Evolutionary conservation across 148 eudicot genomes (phyloP).

Genomic region (Polygonum maritimum): DNA sequence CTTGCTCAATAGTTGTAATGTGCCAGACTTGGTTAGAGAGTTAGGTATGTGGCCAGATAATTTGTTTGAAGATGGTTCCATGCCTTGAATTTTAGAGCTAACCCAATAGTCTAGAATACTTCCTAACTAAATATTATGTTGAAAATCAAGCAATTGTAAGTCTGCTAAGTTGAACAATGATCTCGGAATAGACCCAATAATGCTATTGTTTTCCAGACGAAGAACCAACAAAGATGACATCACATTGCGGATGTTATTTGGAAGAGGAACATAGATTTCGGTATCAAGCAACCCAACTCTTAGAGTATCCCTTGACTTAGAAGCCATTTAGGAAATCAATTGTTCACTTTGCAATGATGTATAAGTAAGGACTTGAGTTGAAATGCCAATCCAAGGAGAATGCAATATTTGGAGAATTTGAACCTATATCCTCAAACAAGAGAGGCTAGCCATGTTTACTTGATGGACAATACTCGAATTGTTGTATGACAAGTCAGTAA

Average conservation of each 20-base stretch:
- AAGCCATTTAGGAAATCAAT: conserved; percentile 18
- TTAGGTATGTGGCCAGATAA: conserved; percentile 19
- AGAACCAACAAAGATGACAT: neutral
- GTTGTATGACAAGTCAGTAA: neutral
- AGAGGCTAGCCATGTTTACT: conserved; percentile 12
- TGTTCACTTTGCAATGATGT: conserved; percentile 4
- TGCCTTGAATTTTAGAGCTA: neutral
- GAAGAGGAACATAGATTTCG: conserved; percentile 3
- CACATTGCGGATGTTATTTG: neutral
- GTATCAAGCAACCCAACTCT: neutral
- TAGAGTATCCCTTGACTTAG: neutral
- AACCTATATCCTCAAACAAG: neutral
- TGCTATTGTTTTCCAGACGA: neutral
- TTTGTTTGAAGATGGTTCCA: conserved; percentile 24
- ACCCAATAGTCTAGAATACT: conserved; percentile 21
- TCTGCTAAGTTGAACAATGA: neutral
- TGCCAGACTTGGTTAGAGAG: conserved; percentile 7
- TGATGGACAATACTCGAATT: conserved; percentile 6
- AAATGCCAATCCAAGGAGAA: conserved; percentile 19
- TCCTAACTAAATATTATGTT: conserved; percentile 17
- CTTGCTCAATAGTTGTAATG: conserved; percentile 7
- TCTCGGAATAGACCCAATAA: neutral
- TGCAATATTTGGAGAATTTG: conserved; percentile 2
- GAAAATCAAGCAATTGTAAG: neutral
- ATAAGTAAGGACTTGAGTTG: neutral